Conservation (phyloP, 2,329 filamentous ascomycete species). For the Colletotrichum sp. region DNA sequence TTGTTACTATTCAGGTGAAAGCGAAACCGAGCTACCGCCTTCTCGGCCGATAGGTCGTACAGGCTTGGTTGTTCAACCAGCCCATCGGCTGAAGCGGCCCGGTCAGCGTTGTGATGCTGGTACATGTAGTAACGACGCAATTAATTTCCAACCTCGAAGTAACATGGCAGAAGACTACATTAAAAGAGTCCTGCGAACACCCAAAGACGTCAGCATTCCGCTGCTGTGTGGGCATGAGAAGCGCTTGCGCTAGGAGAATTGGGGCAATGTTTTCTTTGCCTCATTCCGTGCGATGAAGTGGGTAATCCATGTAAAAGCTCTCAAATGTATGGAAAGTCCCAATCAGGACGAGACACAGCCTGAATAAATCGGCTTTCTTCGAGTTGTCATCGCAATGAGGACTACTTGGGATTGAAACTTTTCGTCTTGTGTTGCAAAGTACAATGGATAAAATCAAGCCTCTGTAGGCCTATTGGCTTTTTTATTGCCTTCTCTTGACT, state of each 20-base stretch:
- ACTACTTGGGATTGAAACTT: not conserved
- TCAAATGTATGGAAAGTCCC: not conserved
- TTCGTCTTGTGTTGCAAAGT: not conserved
- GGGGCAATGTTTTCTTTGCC: not conserved
- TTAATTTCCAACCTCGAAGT: not conserved
- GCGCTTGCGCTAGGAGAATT: not conserved
- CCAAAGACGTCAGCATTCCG: not conserved
- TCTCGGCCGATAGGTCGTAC: not conserved
- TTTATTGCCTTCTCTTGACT: not conserved
- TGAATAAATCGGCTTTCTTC: not conserved
- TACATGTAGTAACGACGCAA: not conserved
- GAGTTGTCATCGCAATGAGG: not conserved
- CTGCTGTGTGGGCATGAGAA: not conserved
- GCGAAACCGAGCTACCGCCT: not conserved
- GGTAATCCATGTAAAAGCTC: not conserved
- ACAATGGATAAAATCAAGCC: not conserved
- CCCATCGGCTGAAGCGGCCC: not conserved
- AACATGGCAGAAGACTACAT: not conserved
- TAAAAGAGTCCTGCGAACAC: not conserved
- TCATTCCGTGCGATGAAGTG: not conserved
- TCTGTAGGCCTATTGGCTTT: not conserved
- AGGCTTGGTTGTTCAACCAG: not conserved
- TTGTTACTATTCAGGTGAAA: not conserved
- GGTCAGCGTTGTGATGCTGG: not conserved
- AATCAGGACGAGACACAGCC: not conserved